phyloP scores from a whole-genome alignment of 805 yeast species.

The Wickerhamomyces rabaulensis region DNA sequence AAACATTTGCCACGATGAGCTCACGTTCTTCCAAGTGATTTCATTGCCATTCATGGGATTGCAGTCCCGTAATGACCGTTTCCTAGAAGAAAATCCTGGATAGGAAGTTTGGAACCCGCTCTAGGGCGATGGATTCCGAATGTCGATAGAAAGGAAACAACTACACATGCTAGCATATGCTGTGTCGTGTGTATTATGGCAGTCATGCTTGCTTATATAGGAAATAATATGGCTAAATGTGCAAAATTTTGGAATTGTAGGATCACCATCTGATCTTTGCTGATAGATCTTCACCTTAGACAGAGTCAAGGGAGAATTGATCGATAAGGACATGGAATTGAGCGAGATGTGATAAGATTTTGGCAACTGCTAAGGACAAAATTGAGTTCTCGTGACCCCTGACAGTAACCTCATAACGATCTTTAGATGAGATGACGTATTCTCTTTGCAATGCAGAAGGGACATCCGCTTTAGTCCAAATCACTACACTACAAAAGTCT shows the following conservation, averaged over 20 bases:
- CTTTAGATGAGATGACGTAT: slow-evolving; percentile 34
- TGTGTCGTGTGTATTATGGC: background rate
- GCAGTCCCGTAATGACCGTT: slow-evolving; percentile 25
- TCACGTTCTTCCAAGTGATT: slow-evolving; percentile 23
- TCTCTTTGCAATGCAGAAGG: slow-evolving; percentile 28
- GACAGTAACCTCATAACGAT: slow-evolving; percentile 27
- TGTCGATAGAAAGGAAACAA: slow-evolving; percentile 27
- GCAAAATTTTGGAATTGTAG: background rate
- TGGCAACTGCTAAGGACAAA: slow-evolving; percentile 20
- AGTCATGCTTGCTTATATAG: background rate
- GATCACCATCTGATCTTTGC: slow-evolving; percentile 33
- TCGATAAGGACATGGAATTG: slow-evolving; percentile 36
- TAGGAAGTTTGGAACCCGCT: slow-evolving; percentile 28
- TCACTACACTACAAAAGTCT: too few species aligned
- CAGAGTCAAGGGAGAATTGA: slow-evolving; percentile 33
- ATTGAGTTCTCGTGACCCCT: slow-evolving; percentile 24
- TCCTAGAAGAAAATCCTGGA: slow-evolving; percentile 27
- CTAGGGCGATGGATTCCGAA: slow-evolving; percentile 23
- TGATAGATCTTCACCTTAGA: slow-evolving; percentile 41
- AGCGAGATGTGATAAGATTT: slow-evolving; percentile 29
- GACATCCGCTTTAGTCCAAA: slow-evolving; percentile 4
- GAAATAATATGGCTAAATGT: background rate
- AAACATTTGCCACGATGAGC: slow-evolving; percentile 29
- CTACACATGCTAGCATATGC: background rate
- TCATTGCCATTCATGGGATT: slow-evolving; percentile 28